These are phyloP conservation scores for Breynia disticha DNA, from an alignment of 441 rosid species.

Conservation along the genomic window DNA sequence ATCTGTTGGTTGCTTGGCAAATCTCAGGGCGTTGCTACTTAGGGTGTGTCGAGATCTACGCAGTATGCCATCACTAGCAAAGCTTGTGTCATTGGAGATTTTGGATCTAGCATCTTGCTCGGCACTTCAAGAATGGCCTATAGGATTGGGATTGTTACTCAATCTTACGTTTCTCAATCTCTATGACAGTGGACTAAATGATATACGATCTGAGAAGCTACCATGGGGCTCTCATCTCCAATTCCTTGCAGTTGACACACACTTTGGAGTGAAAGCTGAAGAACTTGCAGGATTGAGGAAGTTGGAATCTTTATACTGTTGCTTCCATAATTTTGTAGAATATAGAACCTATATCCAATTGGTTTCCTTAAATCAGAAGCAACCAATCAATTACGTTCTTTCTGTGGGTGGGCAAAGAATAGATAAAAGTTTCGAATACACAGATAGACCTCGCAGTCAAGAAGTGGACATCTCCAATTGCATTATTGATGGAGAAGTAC, in stretches of 20 bases:
- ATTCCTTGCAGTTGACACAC: neutral
- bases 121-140: slow-evolving; percentile 4
- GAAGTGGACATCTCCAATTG: too few species aligned
- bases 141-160: slow-evolving; percentile 10
- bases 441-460: too few species aligned
- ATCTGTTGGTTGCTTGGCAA: slow-evolving; percentile 13
- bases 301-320: slow-evolving; percentile 8
- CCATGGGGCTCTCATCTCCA: slow-evolving; percentile 1
- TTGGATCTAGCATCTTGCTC: slow-evolving; percentile 9
- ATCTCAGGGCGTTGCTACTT: slow-evolving; percentile 13
- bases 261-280: neutral
- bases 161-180: slow-evolving; percentile 15
- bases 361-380: neutral
- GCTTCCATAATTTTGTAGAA: slow-evolving; percentile 4
- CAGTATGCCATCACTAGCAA: slow-evolving; percentile 7
- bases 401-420: neutral
- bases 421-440: neutral
- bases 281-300: slow-evolving; percentile 12
- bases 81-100: slow-evolving; percentile 4
- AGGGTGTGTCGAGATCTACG: accelerated
- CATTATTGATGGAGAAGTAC: too few species aligned
- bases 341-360: slow-evolving; percentile 1
- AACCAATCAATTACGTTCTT: neutral
- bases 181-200: accelerated
- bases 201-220: neutral